Base-by-base conservation (phyloP, 306 rosid genomes). In the Quercus ilex region DNA sequence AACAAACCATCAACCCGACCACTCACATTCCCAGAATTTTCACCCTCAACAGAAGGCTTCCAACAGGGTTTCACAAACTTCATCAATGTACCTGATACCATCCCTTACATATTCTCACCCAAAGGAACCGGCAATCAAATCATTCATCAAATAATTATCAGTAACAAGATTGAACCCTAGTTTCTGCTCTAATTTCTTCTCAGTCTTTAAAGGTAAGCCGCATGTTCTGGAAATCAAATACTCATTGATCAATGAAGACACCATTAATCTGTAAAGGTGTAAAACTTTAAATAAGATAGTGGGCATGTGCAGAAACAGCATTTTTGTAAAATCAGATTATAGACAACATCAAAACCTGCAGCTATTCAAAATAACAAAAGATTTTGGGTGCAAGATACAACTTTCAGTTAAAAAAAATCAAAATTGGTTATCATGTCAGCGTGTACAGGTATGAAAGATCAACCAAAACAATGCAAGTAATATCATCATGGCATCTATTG, bases 81-180 rank as follows among this genome's bases (percentile, higher is more conserved):
- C 96, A 86, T 88, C 59, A 93, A 25, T 49, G 89, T 83, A 85
- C 90, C 87, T 11, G 92, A 83, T 80, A 88, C 94, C 99, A 96
- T 95, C 80, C 88, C 96, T 94, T 75, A 91, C 97, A 91, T 88
- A 89, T 75, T 90, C 97, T 92, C 89, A 88, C 79, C 84, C 92
- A 87, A 86, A 84, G 76, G 87, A 87, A 84, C 87, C 89, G 11
- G 79, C 88, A 89, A 88, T 35, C 83, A 83, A 84, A 88, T 75
- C 71, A 80, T 79, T 85, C 81, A 72, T 80, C 69, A 81, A 88
- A 83, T 28, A 46, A 49, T 80, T 56, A 71, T 31, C 80, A 87
- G 80, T 69, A 25, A 78, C 82, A 78, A 79, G 43, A 84, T 85
- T 69, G 77, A 85, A 31, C 33, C 83, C 82, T 71, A 73, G 74